Evolutionary conservation across 1,139 yeast genomes (phyloP), one percentile per base, ranked within the genome.

Genomic region (Taphrina communis): DNA sequence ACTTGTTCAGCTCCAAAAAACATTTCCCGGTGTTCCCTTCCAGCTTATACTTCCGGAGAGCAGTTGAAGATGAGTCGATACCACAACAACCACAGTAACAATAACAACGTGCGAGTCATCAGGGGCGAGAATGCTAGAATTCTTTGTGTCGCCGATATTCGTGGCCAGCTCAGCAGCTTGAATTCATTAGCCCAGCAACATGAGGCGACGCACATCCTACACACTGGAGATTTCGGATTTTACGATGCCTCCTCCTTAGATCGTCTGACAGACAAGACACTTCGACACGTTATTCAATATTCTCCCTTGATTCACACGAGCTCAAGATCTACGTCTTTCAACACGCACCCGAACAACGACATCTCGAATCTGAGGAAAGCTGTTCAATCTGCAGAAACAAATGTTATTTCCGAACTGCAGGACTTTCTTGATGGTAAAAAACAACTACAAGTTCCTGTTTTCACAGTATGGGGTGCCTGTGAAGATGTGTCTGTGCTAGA

Each of bases 181-280:
- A 85, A 86, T 74, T 77, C 75, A 39, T 79, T 86, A 44, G 88
- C 86, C 0, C 72, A 72, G 12, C 75, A 78, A 68, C 79, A 83
- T 73, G 72, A 77, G 2, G 88, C 88, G 1, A 81, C 82, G 53
- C 74, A 82, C 39, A 83, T 89, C 44, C 80, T 89, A 17, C 95
- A 89, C 75, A 87, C 92, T 1, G 95, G 95, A 17, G 88, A 88
- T 73, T 89, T 89, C 78, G 96, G 96, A 17, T 88, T 89, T 75
- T 86, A 89, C 79, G 89, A 88, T 74, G 78, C 78, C 48, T 83
- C 82, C 19, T 85, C 90, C 48, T 81, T 88, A n/a, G 79, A 78
- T 11, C 80, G 84, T 71, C 84, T 87, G 68, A 73, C 79, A 9
- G 75, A 75, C 66, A 74, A 75, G 41, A 77, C 80, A 19, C 75